Base-by-base conservation (phyloP, 768 basidiomycete genomes). In the Rhizopogon rudus region DNA sequence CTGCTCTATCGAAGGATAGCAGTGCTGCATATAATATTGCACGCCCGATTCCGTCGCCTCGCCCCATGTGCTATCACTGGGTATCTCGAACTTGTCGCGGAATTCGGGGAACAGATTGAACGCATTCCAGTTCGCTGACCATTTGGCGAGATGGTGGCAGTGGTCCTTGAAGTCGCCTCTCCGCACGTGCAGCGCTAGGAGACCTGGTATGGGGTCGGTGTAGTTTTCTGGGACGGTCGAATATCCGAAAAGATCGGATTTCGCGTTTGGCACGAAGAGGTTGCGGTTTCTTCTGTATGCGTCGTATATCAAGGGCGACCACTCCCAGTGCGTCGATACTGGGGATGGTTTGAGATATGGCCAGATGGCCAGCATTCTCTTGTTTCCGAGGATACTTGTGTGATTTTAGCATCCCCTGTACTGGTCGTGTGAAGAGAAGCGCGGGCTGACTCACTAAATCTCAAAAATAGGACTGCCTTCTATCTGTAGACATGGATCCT, bases 141-240 rank as follows among this genome's bases (percentile, higher is more conserved):
- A 62, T 33, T 59, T 60, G 3, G 71, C 71, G 39, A 82, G 70
- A 50, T 61, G 57, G 9, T 54, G 50, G 63, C 81, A 82, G 65
- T 81, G 80, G 0, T 57, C 52, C 22, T 65, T 33, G 56, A 71
- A 81, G 65, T 81, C 80, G 5, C 80, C 80, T 29, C 79, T 71
- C 6, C 80, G 77, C 42, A 82, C 67, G 59, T 82, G 81, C 10
- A 81, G 61, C 14, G 69, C 77, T 16, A 82, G 67, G 0, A 80
- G 64, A 20, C 78, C 75, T 7, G 67, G 53, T 29, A 78, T 65
- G 6, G 64, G 60, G 22, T 66, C 25, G 14, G 55, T 54, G 13
- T 63, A 55, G 40, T 53, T n/a, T 29, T 57, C 55, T 17, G 53
- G 41, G 50, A 45, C 13, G 44, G 31, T 12, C 4, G 20, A 25